Evolutionary conservation across 352 stramenopile genomes (phyloP).

Genomic region (Pythium biforme): DNA sequence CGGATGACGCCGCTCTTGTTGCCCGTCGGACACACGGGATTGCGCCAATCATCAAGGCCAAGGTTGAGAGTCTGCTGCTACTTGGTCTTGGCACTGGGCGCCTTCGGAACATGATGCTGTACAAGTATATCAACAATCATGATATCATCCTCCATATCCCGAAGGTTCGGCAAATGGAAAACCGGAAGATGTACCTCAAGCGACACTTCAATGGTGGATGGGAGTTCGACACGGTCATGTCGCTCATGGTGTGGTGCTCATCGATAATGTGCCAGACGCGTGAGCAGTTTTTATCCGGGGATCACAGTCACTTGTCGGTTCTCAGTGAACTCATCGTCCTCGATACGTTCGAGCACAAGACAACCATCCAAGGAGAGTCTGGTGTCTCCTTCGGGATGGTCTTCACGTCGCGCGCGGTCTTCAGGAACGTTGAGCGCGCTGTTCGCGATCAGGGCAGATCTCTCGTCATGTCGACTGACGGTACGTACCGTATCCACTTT

Average conservation of each 20-base stretch:
- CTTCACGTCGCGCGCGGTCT: not conserved
- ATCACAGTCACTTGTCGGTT: not conserved
- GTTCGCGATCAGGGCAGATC: not conserved
- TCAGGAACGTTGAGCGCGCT: not conserved
- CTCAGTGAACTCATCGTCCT: not conserved
- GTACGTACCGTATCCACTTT: constrained; percentile 17
- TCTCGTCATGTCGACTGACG: constrained; percentile 5
- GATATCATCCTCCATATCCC: not conserved
- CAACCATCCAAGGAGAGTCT: not conserved
- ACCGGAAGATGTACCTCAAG: not conserved
- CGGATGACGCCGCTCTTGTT: too few species aligned
- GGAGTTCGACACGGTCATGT: constrained; percentile 10
- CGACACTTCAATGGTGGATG: not conserved
- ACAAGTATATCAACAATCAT: not conserved
- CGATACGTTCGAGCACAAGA: not conserved
- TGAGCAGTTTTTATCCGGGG: not conserved
- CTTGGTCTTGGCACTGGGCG: not conserved
- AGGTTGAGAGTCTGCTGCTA: not conserved
- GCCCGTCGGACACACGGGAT: not conserved
- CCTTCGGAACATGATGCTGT: not conserved
- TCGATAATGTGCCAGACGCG: not conserved
- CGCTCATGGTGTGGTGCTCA: not conserved
- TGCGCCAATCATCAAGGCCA: not conserved
- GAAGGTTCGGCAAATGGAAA: not conserved
- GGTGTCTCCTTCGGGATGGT: not conserved